Evolutionary conservation across 345 rosid genomes (phyloP), one percentile per base, ranked within the genome.

Genomic region (Erysimum cheiranthoides): DNA sequence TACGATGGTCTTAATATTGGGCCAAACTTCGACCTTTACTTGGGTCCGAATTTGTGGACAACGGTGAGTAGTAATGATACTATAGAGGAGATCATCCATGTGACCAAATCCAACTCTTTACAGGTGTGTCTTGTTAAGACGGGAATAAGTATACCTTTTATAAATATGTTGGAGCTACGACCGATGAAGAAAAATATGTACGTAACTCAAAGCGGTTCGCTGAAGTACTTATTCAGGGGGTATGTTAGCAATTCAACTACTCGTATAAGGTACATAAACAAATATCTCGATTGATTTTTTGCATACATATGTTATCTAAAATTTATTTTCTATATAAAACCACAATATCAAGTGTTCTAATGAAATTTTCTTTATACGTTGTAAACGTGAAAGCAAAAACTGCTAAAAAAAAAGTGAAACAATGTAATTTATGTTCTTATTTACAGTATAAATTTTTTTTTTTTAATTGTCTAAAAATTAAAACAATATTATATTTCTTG

Each of bases 71-170:
- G 6, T 10, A 10, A 56, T 52, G 35, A 51, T 10, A n/a, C 64
- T 12, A 0, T 14, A 3, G 27, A 53, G 40, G 87, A 84, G 52
- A 64, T 84, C 27, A 38, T 84, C 43, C 78, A 78, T 13, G 54
- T 50, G 5, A 10, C 67, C 0, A 30, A 17, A 2, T 36, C 43
- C 12, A 63, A 61, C 16, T 42, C 43, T 31, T 31, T 68, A 25
- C 16, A 72, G 58, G 34, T 84, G 4, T 84, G 86, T 54, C 81
- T 84, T 6, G 86, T 70, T 34, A 73, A 84, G 42, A 84, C 81
- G 3, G 83, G 79, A 3, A n/a, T 6, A 0, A 82, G 75, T 8
- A 67, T 71, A 0, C 86, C 86, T 16, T 71, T 80, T 5, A 80
- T 71, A 18, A 58, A 35, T 56, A 12, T 16, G 1, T 46, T 71